These are phyloP conservation scores for Aspergillus affinis DNA, from an alignment of 495 filamentous ascomycete species.

Conservation along the genomic window DNA sequence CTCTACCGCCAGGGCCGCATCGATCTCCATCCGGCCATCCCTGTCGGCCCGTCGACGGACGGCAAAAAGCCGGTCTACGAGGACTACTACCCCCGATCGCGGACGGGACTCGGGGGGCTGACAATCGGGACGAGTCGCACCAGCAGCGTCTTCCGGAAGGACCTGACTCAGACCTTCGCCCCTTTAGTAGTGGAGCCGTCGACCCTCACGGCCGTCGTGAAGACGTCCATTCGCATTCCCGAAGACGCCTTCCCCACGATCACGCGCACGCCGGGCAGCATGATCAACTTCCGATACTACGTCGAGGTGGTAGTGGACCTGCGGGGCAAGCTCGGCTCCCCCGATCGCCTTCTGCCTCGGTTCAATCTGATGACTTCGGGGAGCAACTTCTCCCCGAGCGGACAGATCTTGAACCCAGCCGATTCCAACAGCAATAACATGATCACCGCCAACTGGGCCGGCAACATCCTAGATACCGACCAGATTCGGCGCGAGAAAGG, in stretches of 20 bases:
- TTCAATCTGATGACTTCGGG: slow-evolving; percentile 53
- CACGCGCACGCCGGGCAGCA: slow-evolving; percentile 77
- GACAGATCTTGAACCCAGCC: slow-evolving; percentile 45
- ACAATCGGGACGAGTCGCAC: slow-evolving; percentile 79
- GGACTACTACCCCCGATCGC: slow-evolving; percentile 76
- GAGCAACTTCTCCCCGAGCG: slow-evolving; percentile 46
- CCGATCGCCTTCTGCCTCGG: slow-evolving; percentile 61
- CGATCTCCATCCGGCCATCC: slow-evolving; percentile 75
- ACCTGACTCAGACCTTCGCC: slow-evolving; percentile 81
- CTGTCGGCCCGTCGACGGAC: slow-evolving; percentile 57
- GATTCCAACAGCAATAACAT: slow-evolving; percentile 37
- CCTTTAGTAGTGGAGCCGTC: slow-evolving; percentile 82
- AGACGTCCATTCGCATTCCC: slow-evolving; percentile 78
- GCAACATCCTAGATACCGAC: slow-evolving; percentile 86
- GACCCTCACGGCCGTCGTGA: slow-evolving; percentile 74
- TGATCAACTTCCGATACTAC: slow-evolving; percentile 93
- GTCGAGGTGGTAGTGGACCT: slow-evolving; percentile 91
- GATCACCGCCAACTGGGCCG: slow-evolving; percentile 58
- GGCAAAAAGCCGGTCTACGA: slow-evolving; percentile 71
- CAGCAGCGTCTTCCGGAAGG: slow-evolving; percentile 88
- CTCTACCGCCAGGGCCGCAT: slow-evolving; percentile 90
- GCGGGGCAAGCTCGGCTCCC: slow-evolving; percentile 76
- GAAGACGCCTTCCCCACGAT: slow-evolving; percentile 94
- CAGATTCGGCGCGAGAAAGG: slow-evolving; percentile 82
- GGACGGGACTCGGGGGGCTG: slow-evolving; percentile 72